Conservation (phyloP, 495 filamentous ascomycete species). For the Neurospora sp. region DNA sequence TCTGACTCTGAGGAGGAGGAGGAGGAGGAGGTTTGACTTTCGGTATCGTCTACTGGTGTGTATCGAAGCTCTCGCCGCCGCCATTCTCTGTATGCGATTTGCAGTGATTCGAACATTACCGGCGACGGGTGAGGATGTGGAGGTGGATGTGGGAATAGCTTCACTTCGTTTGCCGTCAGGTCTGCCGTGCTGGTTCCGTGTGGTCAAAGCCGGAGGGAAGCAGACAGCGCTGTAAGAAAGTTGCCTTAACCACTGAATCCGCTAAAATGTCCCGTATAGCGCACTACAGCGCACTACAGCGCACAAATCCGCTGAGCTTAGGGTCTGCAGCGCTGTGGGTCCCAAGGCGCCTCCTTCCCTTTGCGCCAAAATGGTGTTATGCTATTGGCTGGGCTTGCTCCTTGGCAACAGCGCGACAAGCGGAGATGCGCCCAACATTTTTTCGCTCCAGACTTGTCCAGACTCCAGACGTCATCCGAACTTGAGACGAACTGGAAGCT, state of each 20-base stretch:
- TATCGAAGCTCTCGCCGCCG: neutral
- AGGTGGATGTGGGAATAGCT: neutral
- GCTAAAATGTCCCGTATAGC: neutral
- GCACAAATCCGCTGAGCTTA: neutral
- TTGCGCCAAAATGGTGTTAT: neutral
- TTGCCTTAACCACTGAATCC: neutral
- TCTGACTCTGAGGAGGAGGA: neutral
- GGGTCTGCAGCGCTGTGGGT: neutral
- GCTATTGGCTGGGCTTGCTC: neutral
- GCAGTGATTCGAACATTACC: neutral
- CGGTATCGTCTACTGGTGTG: neutral
- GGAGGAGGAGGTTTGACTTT: neutral
- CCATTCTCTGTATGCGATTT: neutral
- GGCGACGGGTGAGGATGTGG: neutral
- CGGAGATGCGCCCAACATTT: neutral
- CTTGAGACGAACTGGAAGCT: neutral
- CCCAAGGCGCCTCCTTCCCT: neutral
- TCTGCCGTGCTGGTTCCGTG: neutral
- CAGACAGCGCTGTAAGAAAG: neutral
- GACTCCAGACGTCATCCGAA: neutral
- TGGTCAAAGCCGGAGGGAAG: neutral
- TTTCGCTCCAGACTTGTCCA: neutral
- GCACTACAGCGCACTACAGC: neutral
- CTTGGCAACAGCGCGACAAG: neutral
- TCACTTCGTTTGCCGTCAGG: neutral